Evolutionary conservation across 169 alveolate genomes (phyloP), one percentile per base, ranked within the genome.

Genomic region (Plasmodium gaboni): DNA sequence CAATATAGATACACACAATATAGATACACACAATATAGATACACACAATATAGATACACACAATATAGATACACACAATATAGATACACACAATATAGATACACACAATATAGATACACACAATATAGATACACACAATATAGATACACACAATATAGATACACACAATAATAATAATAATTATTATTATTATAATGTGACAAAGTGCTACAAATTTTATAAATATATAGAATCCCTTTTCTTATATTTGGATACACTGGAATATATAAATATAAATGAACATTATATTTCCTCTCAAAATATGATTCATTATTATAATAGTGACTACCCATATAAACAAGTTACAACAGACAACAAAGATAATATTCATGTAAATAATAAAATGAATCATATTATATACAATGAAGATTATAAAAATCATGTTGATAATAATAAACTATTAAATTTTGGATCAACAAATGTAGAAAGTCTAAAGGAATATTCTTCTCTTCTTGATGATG

Each of bases 161-260:
- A 46, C 15, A 5, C 15, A 17, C 26, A 59, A 22, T 0, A 48
- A 38, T 0, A 72, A 61, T 12, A 26, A 2, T 13, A 63, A 22
- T 8, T 0, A 12, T 6, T 4, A 32, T 17, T 1, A 10, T 2
- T 3, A 10, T 3, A 63, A 38, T 9, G 42, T 10, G 1, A 51
- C 10, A 3, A n/a, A 15, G 9, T 7, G 19, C n/a, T 60, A 44
- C 46, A 64, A 15, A 46, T 38, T 38, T 5, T 38, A 38, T 38
- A 38, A 38, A 38, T 5, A 38, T 38, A 0, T 38, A 38, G 46
- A 38, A 38, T 38, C 46, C 0, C 60, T 64, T 38, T 42, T 76
- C 26, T 38, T 68, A 12, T 76, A 64, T 76, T 55, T 38, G 10
- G 89, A 76, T 64, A 68, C 74, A 10, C 38, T 76, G 24, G 78